These are phyloP conservation scores for Tylopilus sp. DNA, from an alignment of 1,284 basidiomycete genomes.

Conservation along the genomic window DNA sequence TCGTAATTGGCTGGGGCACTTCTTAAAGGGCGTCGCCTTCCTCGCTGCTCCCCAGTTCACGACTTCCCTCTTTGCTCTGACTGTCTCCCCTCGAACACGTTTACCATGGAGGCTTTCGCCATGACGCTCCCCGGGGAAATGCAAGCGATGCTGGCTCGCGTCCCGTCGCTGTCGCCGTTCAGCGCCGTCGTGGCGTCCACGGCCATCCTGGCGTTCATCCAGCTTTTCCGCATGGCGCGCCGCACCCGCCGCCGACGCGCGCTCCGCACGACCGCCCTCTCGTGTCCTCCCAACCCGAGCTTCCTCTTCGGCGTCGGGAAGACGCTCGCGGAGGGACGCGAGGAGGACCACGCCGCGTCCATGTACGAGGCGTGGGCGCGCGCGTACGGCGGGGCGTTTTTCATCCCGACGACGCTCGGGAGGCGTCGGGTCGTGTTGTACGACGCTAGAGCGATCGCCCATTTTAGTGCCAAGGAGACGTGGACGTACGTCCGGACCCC, in stretches of 20 bases:
- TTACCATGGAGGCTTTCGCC: not conserved
- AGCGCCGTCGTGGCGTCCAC: not conserved
- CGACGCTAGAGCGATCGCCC: slow-evolving; percentile 52
- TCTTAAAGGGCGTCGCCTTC: not conserved
- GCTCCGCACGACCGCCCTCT: slow-evolving; percentile 15
- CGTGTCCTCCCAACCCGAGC: slow-evolving; percentile 19
- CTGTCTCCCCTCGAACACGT: no score
- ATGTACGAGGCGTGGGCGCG: slow-evolving; percentile 21
- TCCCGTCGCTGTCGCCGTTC: not conserved
- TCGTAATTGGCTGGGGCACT: no score
- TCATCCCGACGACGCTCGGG: slow-evolving; percentile 42
- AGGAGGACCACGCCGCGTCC: slow-evolving; percentile 3
- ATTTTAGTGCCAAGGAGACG: slow-evolving; percentile 51
- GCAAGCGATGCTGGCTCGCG: not conserved
- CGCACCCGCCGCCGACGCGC: not conserved
- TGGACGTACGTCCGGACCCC: slow-evolving; percentile 43
- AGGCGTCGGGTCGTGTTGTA: slow-evolving; percentile 40
- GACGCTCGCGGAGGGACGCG: not conserved
- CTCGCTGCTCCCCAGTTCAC: not conserved
- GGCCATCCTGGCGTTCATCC: not conserved
- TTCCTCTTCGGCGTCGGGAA: slow-evolving; percentile 18
- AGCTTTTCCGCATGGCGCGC: slow-evolving; percentile 2
- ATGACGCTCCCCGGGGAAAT: not conserved
- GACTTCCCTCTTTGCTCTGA: no score
- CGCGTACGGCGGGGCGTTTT: slow-evolving; percentile 41